phyloP scores from a whole-genome alignment of 1,139 yeast species.

The Diutina rugosa region DNA sequence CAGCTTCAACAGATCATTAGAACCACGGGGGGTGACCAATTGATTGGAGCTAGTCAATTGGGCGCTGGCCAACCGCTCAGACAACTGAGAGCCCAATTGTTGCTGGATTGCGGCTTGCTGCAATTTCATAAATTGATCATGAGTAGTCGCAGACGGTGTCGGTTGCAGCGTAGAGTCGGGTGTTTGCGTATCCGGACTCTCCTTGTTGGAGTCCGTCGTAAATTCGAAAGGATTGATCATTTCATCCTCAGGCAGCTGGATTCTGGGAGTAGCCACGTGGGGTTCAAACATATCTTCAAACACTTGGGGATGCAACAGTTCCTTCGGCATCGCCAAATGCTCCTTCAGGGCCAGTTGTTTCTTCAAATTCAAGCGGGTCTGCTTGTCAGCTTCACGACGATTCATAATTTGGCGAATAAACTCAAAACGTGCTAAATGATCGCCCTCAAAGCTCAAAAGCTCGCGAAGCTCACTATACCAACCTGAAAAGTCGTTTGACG shows the following conservation, averaged over 20 bases:
- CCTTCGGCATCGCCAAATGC: background rate
- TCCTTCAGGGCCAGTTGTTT: background rate
- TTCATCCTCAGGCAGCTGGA: background rate
- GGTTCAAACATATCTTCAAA: constrained; percentile 1
- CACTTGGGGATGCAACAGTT: background rate
- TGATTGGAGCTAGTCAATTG: background rate
- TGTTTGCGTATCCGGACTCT: background rate
- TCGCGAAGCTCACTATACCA: constrained; percentile 30
- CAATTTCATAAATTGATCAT: constrained; percentile 23
- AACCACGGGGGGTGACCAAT: background rate
- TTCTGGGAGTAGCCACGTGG: background rate
- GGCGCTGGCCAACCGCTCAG: constrained; percentile 4
- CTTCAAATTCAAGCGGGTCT: background rate
- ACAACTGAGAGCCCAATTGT: constrained; percentile 9
- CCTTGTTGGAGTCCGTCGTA: background rate
- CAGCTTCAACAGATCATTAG: constrained; percentile 1
- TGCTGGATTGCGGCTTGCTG: constrained; percentile 27
- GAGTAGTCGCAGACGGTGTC: constrained; percentile 8
- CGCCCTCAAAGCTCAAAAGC: constrained; percentile 22
- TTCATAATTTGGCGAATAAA: constrained; percentile 19
- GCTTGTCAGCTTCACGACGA: background rate
- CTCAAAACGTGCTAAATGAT: constrained; percentile 22
- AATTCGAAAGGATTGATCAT: background rate
- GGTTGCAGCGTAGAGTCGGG: background rate
- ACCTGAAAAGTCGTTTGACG: constrained; percentile 15